Percentiles rank a stretch among this genome's conserved stretches.
Evolutionary conservation across 176 grass and related monocot species (phyloP).

Genomic region (Rhynchospora breviuscula): DNA sequence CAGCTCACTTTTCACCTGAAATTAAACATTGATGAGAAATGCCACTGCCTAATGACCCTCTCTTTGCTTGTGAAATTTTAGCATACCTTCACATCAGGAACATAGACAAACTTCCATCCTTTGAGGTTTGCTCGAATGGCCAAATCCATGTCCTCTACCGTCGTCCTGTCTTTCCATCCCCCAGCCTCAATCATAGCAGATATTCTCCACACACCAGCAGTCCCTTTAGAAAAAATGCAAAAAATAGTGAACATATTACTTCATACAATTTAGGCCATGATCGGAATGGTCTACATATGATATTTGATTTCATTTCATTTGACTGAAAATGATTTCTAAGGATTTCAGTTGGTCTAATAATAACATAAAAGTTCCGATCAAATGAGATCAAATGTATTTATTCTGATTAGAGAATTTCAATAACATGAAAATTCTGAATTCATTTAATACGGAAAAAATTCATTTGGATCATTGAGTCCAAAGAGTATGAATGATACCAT

Average conservation of each 20-base stretch:
- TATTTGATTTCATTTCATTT: no score
- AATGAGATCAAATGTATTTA: no score
- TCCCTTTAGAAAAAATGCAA: conserved; percentile 46
- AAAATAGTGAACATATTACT: neutral
- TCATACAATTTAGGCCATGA: no score
- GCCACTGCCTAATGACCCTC: no score
- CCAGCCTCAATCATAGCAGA: conserved; percentile 79
- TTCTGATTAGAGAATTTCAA: no score
- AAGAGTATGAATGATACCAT: conserved; percentile 46
- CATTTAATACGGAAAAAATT: neutral
- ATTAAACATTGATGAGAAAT: conserved; percentile 8
- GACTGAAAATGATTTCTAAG: no score
- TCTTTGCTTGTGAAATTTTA: neutral
- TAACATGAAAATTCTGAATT: no score
- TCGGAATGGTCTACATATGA: no score
- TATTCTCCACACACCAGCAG: conserved; percentile 92
- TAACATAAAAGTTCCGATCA: no score
- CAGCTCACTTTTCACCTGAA: conserved; percentile 86
- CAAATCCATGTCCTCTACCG: conserved; percentile 99
- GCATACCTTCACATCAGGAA: conserved; percentile 73
- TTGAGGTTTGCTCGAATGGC: conserved; percentile 72
- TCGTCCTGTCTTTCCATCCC: conserved; percentile 94
- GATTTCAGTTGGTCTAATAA: no score
- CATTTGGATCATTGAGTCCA: neutral
- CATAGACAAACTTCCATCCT: conserved; percentile 92